Conservation (phyloP, 192 early-diverging fungal genomes). For the Jimgerdemannia flammicorona region DNA sequence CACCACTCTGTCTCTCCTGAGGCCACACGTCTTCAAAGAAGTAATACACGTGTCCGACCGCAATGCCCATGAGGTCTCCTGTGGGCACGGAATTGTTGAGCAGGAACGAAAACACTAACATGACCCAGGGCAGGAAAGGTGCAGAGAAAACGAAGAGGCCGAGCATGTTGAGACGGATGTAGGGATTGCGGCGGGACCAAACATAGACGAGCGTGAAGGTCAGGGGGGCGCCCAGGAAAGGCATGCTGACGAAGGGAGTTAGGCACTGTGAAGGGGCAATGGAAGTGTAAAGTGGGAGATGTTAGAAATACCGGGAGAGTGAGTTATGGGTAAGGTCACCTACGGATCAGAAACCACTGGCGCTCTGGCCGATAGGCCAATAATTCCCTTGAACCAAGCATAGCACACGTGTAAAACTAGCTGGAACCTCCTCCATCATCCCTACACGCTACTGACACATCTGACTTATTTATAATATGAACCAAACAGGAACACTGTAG, state of each 20-base stretch:
- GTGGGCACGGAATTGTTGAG: conserved; percentile 73
- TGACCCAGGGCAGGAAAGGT: conserved; percentile 88
- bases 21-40: conserved; percentile 97
- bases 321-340: too few species aligned
- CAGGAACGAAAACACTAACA: conserved; percentile 84
- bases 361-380: too few species aligned
- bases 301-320: background rate
- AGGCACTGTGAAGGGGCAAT: conserved; percentile 15
- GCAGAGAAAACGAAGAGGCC: conserved; percentile 91
- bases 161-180: conserved; percentile 81
- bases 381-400: too few species aligned
- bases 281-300: background rate
- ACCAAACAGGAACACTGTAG: too few species aligned
- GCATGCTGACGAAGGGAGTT: conserved; percentile 52
- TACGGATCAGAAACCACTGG: too few species aligned
- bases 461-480: too few species aligned
- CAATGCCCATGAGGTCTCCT: conserved; percentile 80
- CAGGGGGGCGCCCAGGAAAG: conserved; percentile 81
- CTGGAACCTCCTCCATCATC: too few species aligned
- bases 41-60: conserved; percentile 91
- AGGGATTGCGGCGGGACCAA: conserved; percentile 96
- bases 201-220: conserved; percentile 89
- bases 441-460: too few species aligned
- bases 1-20: conserved; percentile 53
- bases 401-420: too few species aligned